A percentile compares a stretch with the other conserved stretches of the same genome.
Conservation (phyloP, 495 filamentous ascomycete genomes). For the Talaromyces stipitatus region DNA sequence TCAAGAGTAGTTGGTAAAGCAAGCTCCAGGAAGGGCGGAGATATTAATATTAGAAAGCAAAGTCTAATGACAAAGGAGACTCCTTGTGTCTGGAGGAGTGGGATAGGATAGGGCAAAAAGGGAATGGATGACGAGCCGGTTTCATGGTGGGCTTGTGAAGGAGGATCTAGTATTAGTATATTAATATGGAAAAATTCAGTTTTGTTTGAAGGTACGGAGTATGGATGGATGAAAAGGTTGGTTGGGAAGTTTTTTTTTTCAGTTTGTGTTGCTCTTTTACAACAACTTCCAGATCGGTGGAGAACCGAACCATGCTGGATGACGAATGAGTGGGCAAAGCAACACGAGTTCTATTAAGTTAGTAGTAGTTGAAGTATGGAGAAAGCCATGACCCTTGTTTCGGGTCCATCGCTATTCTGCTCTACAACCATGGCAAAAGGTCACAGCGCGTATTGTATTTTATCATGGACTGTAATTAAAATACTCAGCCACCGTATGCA, state of each 20-base stretch:
- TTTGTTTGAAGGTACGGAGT: neutral
- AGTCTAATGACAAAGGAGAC: neutral
- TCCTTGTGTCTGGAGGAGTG: neutral
- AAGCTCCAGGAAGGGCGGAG: neutral
- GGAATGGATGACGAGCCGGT: conserved; percentile 2
- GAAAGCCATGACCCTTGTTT: conserved; percentile 3
- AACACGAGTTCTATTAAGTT: neutral
- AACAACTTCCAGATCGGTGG: conserved; percentile 5
- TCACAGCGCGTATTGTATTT: neutral
- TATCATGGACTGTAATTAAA: neutral
- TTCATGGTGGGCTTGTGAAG: conserved; percentile 1
- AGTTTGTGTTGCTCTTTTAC: too few species aligned
- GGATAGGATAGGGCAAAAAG: neutral
- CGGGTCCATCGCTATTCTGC: conserved; percentile 4
- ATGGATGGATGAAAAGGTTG: neutral
- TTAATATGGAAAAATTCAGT: neutral
- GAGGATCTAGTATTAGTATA: neutral
- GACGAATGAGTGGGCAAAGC: neutral
- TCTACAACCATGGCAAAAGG: too few species aligned
- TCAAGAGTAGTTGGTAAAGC: neutral
- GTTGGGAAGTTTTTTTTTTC: too few species aligned
- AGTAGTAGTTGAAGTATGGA: neutral
- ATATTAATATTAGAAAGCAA: neutral
- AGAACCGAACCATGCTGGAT: neutral
- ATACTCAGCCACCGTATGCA: too few species aligned